These are phyloP conservation scores for Fusarium nodosum DNA, from an alignment of 2,329 filamentous ascomycete genomes.

Conservation along the genomic window DNA sequence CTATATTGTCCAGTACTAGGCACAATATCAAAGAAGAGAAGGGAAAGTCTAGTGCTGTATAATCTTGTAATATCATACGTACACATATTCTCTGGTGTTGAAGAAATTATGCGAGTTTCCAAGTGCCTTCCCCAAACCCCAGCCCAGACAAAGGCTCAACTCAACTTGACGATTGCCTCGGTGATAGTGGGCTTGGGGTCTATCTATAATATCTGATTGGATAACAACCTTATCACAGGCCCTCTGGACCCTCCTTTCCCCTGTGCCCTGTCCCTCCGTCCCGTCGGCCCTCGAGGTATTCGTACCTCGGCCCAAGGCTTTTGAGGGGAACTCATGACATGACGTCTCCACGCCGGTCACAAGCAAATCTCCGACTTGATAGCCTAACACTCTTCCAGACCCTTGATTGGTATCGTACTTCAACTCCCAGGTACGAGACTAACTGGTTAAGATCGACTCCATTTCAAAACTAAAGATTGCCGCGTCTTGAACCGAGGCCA, in stretches of 20 bases:
- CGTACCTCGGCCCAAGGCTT: slow-evolving; percentile 50
- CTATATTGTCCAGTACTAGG: background rate
- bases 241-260: background rate
- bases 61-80: background rate
- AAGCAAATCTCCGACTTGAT: slow-evolving; percentile 27
- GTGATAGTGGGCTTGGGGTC: slow-evolving; percentile 22
- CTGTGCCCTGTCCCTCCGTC: slow-evolving; percentile 1
- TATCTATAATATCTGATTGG: slow-evolving; percentile 14
- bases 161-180: slow-evolving; percentile 34
- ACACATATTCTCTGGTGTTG: background rate
- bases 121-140: slow-evolving; percentile 14
- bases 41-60: background rate
- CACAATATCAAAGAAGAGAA: background rate
- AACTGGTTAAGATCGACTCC: slow-evolving; percentile 5
- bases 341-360: slow-evolving; percentile 42
- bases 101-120: background rate
- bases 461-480: slow-evolving; percentile 26
- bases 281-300: slow-evolving; percentile 30
- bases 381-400: slow-evolving; percentile 1
- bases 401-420: background rate
- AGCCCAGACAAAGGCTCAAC: slow-evolving; percentile 35
- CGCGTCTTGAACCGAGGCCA: slow-evolving; percentile 38
- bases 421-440: background rate
- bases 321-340: slow-evolving; percentile 38
- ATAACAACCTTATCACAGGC: background rate